Evolutionary conservation across 1,284 basidiomycete species (phyloP).

Genomic region (Cryptococcus maquisensis): DNA sequence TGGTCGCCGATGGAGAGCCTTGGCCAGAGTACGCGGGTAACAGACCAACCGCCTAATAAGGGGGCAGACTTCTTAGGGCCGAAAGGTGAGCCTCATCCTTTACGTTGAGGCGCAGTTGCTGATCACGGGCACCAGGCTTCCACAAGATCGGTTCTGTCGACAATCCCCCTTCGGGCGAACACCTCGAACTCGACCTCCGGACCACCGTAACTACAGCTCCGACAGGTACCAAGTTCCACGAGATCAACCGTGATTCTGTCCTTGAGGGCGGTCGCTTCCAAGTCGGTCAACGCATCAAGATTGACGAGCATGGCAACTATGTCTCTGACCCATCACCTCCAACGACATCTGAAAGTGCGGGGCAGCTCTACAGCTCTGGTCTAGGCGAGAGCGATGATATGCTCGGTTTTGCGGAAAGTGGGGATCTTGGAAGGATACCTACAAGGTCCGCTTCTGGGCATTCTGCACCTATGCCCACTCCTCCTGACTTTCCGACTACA

Average conservation of each 20-base stretch:
- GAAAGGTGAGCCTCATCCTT: not conserved
- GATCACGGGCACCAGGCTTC: not conserved
- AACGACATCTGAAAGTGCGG: slow-evolving; percentile 1
- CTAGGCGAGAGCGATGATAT: not conserved
- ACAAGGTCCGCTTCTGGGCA: too few relatives aligned
- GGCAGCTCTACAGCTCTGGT: too few relatives aligned
- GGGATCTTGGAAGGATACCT: not conserved
- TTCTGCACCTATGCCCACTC: too few relatives aligned
- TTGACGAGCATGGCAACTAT: slow-evolving; percentile 57
- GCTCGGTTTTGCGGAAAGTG: not conserved
- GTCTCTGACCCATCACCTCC: slow-evolving; percentile 26
- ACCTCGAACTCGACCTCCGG: slow-evolving; percentile 3
- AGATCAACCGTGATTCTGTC: slow-evolving; percentile 60
- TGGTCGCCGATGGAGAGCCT: too few relatives aligned
- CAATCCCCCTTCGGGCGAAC: slow-evolving; percentile 1
- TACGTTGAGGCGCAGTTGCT: not conserved
- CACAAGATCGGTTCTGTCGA: slow-evolving; percentile 6
- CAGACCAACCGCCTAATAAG: too few relatives aligned
- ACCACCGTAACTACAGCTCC: not conserved
- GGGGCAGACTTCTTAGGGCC: not conserved
- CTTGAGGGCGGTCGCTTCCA: slow-evolving; percentile 74
- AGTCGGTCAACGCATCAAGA: slow-evolving; percentile 59
- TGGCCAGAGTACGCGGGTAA: not conserved
- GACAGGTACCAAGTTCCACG: slow-evolving; percentile 64
- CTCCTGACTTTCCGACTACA: too few relatives aligned